Conservation (phyloP, 352 stramenopile genomes). For the Phytophthora foliorum region DNA sequence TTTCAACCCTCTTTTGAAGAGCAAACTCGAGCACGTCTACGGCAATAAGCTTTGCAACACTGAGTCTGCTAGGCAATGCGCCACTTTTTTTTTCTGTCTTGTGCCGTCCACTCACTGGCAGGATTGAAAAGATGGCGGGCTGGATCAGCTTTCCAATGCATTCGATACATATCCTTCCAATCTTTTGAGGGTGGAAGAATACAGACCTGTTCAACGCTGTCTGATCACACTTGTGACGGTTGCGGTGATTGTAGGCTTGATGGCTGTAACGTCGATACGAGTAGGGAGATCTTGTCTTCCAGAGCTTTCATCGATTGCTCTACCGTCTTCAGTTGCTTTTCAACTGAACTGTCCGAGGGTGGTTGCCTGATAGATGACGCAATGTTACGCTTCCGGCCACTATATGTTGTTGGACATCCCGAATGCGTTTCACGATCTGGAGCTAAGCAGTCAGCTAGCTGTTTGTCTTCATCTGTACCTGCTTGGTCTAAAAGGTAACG, state of each 20-base stretch:
- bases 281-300: neutral
- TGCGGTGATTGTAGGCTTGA: too few relatives aligned
- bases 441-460: constrained; percentile 15
- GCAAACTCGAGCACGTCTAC: too few relatives aligned
- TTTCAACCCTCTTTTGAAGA: neutral
- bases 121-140: neutral
- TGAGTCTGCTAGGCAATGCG: neutral
- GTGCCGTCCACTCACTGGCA: neutral
- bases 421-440: neutral
- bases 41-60: too few relatives aligned
- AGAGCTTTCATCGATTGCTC: neutral
- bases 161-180: neutral
- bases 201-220: too few relatives aligned
- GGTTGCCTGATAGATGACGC: neutral
- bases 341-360: too few relatives aligned
- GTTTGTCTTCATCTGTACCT: constrained; percentile 14
- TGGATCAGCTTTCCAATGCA: neutral
- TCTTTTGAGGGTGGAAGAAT: too few relatives aligned
- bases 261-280: neutral
- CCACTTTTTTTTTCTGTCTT: neutral
- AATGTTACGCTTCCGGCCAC: too few relatives aligned
- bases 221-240: too few relatives aligned
- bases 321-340: neutral
- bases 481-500: constrained; percentile 15
- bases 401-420: too few relatives aligned